Evolutionary conservation across 2,329 filamentous ascomycete species (phyloP), one percentile per base, ranked within the genome.

Genomic region (Phaeophleospora eucalypticola): DNA sequence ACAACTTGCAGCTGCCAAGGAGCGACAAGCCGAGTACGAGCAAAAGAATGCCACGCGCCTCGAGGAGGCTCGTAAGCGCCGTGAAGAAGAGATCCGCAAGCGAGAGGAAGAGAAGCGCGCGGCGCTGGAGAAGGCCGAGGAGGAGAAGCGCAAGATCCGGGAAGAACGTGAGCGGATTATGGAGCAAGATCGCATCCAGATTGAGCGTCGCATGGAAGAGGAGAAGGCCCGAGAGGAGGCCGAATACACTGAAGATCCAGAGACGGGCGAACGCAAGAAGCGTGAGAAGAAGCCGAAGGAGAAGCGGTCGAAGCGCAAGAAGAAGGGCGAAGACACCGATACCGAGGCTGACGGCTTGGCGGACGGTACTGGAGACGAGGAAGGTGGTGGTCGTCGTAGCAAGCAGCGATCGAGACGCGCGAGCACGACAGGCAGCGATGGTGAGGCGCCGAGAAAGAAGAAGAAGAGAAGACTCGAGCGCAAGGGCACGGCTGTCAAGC

Each of bases 41-140:
- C 85, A 89, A 60, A 89, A 87, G 73, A 96, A 97, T 65, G 88
- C 89, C 29, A 82, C 86, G 60, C 94, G 93, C 67, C 80, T 97
- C 2, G 81, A 86, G 52, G 83, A 89, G 43, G 90, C 93, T 6
- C 80, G 87, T 29, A 82, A 86, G 59, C 79, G 83, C 51, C 85
- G 91, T 43, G 87, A 97, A 59, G 85, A 83, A 3, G 90, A 95
- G 65, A 74, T 90, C 16, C 80, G 77, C 50, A 82, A 80, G 51
- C 84, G 88, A 4, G 89, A 95, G 65, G 89, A 89, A 54, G 83
- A 84, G 63, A 82, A 84, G 36, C 75, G 81, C 55, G 81, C 79
- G 58, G 79, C 78, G 0, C 76, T 86, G 49, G 84, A 86, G 45
- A 77, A 77, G 45, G 86, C 89, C 56, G 78, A 79, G 24, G 87